These are phyloP conservation scores for Pulicaria dysenterica DNA, from an alignment of 129 eudicot genomes.

Conservation along the genomic window DNA sequence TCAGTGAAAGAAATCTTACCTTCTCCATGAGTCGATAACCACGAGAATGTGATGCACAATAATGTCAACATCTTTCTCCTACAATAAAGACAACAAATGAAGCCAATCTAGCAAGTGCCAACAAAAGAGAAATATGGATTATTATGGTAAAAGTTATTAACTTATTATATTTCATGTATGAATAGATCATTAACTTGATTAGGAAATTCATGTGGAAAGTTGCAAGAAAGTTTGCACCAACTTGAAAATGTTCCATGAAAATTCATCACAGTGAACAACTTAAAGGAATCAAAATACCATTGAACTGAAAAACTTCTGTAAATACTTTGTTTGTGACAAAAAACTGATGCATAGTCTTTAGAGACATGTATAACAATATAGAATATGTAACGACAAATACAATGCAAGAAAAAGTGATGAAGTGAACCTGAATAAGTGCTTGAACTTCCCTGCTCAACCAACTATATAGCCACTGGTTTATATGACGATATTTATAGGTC, in stretches of 20 bases:
- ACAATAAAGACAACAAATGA: conserved; percentile 19
- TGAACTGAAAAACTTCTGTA: no score
- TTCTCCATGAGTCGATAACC: conserved; percentile 60
- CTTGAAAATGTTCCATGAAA: no score
- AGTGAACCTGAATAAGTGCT: conserved; percentile 72
- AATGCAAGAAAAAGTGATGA: conserved; percentile 7
- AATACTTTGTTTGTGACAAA: no score
- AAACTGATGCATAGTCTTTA: background rate
- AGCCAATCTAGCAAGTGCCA: conserved; percentile 6
- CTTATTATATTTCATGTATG: background rate
- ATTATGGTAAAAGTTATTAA: background rate
- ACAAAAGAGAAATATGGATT: background rate
- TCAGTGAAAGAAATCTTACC: conserved; percentile 29
- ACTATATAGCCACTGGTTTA: conserved; percentile 58
- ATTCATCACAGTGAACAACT: no score
- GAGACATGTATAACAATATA: background rate
- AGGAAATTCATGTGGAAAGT: no score
- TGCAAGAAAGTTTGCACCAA: no score
- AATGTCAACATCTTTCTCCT: conserved; percentile 88
- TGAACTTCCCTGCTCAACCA: conserved; percentile 89
- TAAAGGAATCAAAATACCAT: no score
- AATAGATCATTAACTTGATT: no score
- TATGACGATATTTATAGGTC: conserved; percentile 66
- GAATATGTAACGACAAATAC: conserved; percentile 6
- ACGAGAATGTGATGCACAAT: conserved; percentile 77